These are phyloP conservation scores for Jackrogersella multiformis DNA, from an alignment of 495 filamentous ascomycete genomes.

Conservation along the genomic window DNA sequence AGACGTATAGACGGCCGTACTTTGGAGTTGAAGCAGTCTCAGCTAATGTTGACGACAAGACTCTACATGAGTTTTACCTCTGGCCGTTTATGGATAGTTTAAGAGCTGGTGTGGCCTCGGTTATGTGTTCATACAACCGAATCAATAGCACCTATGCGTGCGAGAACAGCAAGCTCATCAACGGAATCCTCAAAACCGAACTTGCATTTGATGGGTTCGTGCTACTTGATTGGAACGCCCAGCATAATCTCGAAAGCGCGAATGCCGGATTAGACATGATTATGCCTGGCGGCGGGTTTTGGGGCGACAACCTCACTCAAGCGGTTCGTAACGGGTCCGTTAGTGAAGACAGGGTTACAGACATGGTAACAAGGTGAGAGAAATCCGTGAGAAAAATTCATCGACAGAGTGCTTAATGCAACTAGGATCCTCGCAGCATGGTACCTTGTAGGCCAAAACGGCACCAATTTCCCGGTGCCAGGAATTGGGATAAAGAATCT, in stretches of 20 bases:
- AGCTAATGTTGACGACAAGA: constrained; percentile 71
- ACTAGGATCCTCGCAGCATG: constrained; percentile 67
- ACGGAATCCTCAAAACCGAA: constrained; percentile 70
- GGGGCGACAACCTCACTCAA: constrained; percentile 54
- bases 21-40: constrained; percentile 61
- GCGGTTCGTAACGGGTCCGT: constrained; percentile 62
- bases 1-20: constrained; percentile 65
- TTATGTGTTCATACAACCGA: constrained; percentile 78
- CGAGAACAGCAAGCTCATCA: constrained; percentile 68
- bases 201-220: constrained; percentile 74
- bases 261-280: constrained; percentile 69
- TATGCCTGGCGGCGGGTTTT: constrained; percentile 64
- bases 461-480: constrained; percentile 55
- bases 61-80: constrained; percentile 75
- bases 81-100: constrained; percentile 76
- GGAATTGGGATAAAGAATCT: constrained; percentile 63
- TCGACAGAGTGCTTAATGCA: constrained; percentile 1
- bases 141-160: constrained; percentile 73
- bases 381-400: neutral
- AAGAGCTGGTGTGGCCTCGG: constrained; percentile 64
- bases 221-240: constrained; percentile 71
- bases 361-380: constrained; percentile 59
- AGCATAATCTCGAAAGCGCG: constrained; percentile 63
- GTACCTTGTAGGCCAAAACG: constrained; percentile 65
- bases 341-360: constrained; percentile 58